Percentiles rank a stretch among this genome's conserved stretches.
Conservation (phyloP, 768 basidiomycete genomes). For the Termitomyces heimii region DNA sequence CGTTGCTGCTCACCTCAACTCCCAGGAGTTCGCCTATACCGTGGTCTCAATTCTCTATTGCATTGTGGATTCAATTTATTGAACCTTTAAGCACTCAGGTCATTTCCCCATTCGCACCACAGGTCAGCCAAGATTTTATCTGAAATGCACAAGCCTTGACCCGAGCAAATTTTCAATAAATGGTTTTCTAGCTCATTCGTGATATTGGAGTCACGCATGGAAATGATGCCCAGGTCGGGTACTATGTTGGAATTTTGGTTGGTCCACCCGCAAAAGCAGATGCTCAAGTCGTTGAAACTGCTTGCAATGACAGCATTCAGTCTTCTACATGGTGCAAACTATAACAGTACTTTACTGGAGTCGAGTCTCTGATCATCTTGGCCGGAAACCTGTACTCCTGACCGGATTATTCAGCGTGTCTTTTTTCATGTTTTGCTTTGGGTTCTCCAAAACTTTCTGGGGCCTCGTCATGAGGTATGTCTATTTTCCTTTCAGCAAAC, state of each 20-base stretch:
- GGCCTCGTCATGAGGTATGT: constrained; percentile 47
- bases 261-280: constrained; percentile 13
- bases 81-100: constrained; percentile 73
- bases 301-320: constrained; percentile 47
- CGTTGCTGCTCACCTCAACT: constrained; percentile 37
- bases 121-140: constrained; percentile 33
- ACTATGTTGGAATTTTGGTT: constrained; percentile 76
- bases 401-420: constrained; percentile 61
- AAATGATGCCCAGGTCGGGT: constrained; percentile 66
- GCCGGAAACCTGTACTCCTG: constrained; percentile 71
- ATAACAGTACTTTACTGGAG: constrained; percentile 71
- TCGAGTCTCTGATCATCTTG: constrained; percentile 64
- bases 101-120: constrained; percentile 70
- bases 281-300: not conserved
- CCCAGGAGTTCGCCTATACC: constrained; percentile 51
- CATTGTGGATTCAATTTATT: constrained; percentile 65
- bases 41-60: constrained; percentile 60
- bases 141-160: not conserved
- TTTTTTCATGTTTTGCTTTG: constrained; percentile 68
- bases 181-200: constrained; percentile 46
- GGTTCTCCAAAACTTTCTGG: constrained; percentile 63
- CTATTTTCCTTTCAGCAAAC: not conserved
- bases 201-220: constrained; percentile 68
- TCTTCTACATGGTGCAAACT: constrained; percentile 72
- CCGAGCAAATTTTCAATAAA: not conserved